Base-by-base conservation (phyloP, 768 basidiomycete genomes). In the Gloeopeniophorella convolvens region DNA sequence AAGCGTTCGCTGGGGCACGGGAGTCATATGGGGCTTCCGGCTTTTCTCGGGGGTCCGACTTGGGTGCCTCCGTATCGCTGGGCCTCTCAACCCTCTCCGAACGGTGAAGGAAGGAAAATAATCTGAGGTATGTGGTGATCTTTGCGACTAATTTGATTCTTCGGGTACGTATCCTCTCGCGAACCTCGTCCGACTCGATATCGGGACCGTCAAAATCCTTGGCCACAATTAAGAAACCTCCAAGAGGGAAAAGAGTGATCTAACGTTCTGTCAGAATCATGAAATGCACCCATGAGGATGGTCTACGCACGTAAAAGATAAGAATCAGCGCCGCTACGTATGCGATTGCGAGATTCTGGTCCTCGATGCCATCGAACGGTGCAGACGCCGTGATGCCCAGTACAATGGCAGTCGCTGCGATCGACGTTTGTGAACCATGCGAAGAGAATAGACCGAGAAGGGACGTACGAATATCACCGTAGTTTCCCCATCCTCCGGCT, bases 141-240 rank as follows among this genome's bases (percentile, higher is more conserved):
- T 15, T 9, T 12, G 16, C 32, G 4, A 33, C 61, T 18, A 39
- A 66, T 52, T 30, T 53, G 54, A 27, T 56, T 63, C 7, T 76
- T 70, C 48, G 69, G 72, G 7, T 55, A 55, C 64, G 68, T 50
- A 78, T 67, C 3, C 64, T 65, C 39, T 77, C 74, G 37, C 69
- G 68, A 4, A 84, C 69, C 46, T 80, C 78, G 43, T 80, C 77
- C 8, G 74, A 66, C 45, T 79, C 73, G 3, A 83, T 67, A 45
- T 85, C 83, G 1, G 82, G 79, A 0, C 83, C 83, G 12, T 67
- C 68, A 55, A 76, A 88, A 61, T 89, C 86, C 70, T 75, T 75
- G 16, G 71, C 69, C 21, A 88, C 66, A 56, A 74, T 69, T 3
- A 69, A 70, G 51, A 73, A 69, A 2, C 74, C 81, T 13, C 85